Base-by-base conservation (phyloP, 257 asterid species). In the Capsicum chinense region DNA sequence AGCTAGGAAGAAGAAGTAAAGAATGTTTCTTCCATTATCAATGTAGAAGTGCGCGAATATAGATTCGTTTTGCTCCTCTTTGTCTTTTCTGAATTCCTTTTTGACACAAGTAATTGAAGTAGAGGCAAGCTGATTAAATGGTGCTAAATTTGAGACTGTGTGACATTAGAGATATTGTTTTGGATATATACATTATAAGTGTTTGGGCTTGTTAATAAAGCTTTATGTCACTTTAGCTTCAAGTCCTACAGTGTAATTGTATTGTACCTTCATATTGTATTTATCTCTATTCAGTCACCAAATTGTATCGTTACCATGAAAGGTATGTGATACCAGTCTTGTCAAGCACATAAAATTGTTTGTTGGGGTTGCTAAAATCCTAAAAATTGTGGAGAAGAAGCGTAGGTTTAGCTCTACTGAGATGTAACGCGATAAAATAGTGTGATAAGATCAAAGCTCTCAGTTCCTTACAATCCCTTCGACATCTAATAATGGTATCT, bases 11-110 rank as follows among this genome's bases (percentile, higher is more conserved):
- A 94, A 92, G 94, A 94, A 91, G 89, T 91, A 97, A 87, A 96
- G 97, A 86, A 94, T 96, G 99, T 97, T 96, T 91, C 97, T 94
- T 86, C 99, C 99, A 15, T 90, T 94, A 83, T 96, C 98, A 16
- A 94, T 94, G 95, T 94, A 94, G 90, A 82, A 64, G 58, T 64
- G 82, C 59, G 69, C 56, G 13, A 39, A 64, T 35, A 66, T n/a
- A 9, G 33, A 12, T n/a, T 48, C 81, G 50, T 85, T 63, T 83
- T 82, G 84, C 81, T 26, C 33, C 33, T 2, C 33, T 26, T 26
- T 26, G 1, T 26, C 33, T 26, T 26, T 26, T 26, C 33, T 26
- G 2, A 26, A 26, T 26, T 26, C 33, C 33, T 26, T 26, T 26
- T 26, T 26, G 33, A 26, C 2, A 26, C 33, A 26, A 26, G 33